Evolutionary conservation across 2,329 filamentous ascomycete species (phyloP).

Genomic region (Calonectria pseudoreteaudii): DNA sequence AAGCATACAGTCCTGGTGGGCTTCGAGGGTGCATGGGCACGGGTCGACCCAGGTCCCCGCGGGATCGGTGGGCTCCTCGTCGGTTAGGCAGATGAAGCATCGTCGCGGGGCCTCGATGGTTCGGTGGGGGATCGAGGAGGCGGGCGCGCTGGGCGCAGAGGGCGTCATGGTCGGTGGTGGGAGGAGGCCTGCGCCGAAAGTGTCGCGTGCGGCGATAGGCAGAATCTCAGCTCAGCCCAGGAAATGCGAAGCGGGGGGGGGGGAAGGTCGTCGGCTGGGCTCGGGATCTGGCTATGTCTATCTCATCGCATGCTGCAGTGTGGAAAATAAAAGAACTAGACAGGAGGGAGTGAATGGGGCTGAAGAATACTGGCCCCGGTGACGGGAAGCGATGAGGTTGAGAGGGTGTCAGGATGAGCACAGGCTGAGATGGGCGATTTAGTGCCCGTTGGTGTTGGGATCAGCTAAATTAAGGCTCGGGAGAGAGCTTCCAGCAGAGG

Average conservation of each 20-base stretch:
- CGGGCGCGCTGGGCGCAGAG: background rate
- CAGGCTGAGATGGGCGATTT: background rate
- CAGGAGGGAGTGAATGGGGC: background rate
- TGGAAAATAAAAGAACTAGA: background rate
- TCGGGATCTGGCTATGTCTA: constrained; percentile 8
- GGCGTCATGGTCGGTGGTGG: background rate
- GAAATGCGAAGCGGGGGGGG: background rate
- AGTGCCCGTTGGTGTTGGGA: constrained; percentile 7
- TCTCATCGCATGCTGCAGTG: constrained; percentile 13
- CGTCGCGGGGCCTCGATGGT: constrained; percentile 49
- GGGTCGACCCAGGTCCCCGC: constrained; percentile 81
- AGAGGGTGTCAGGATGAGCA: background rate
- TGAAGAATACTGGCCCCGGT: background rate
- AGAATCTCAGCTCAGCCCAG: background rate
- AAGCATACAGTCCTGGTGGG: constrained; percentile 89
- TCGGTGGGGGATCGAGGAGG: constrained; percentile 15
- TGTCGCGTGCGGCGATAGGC: constrained; percentile 17
- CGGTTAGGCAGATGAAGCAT: constrained; percentile 74
- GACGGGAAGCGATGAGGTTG: background rate
- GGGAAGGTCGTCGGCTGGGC: background rate
- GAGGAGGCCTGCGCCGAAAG: background rate
- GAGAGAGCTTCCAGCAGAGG: constrained; percentile 4
- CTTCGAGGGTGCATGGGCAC: constrained; percentile 90
- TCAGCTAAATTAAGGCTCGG: constrained; percentile 4
- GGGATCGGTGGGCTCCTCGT: constrained; percentile 61